Evolutionary conservation across 371 early-diverging fungal genomes (phyloP), one percentile per base, ranked within the genome.

Genomic region (Coemansia sp.): DNA sequence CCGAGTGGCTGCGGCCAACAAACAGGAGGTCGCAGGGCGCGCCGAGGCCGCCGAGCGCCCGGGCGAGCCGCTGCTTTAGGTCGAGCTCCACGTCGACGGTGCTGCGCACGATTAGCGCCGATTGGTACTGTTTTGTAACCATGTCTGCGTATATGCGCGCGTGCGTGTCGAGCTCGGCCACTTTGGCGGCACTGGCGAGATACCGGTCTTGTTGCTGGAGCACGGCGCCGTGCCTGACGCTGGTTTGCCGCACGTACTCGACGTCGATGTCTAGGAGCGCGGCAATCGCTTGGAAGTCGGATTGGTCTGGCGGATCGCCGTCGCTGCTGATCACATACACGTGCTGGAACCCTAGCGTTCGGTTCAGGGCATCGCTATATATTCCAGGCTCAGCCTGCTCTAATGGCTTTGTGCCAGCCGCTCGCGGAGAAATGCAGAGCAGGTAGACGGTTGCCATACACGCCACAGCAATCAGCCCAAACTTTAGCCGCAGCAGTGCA

Each of bases 81-180:
- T 67, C 68, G 12, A 63, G 32, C 49, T 72, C 72, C 34, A 67
- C 31, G 29, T 72, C 72, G 1, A 63, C n/a, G 12, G 18, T 12
- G 32, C 55, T 43, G 9, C 32, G 31, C n/a, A 72, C 40, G 11
- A 72, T 64, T 38, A 67, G 32, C 3, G 72, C 72, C 1, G 72
- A 63, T 12, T 55, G 57, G 9, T 64, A 12, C n/a, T 60, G 37
- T 9, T 31, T 39, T 0, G n/a, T 29, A 4, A 37, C 72, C 51
- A 72, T 72, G 7, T 55, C 44, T 10, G 40, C 47, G 42, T 67
- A 72, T 9, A 67, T 64, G 4, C 31, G 39, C 11, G 44, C 40
- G 31, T 72, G 72, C 4, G 67, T 57, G 16, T 34, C 42, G 4
- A 72, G 53, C 39, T 67, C 72, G 2, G 56, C 50, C 16, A 63